These are phyloP conservation scores for Prunus mira DNA, from an alignment of 306 rosid species.

Conservation along the genomic window DNA sequence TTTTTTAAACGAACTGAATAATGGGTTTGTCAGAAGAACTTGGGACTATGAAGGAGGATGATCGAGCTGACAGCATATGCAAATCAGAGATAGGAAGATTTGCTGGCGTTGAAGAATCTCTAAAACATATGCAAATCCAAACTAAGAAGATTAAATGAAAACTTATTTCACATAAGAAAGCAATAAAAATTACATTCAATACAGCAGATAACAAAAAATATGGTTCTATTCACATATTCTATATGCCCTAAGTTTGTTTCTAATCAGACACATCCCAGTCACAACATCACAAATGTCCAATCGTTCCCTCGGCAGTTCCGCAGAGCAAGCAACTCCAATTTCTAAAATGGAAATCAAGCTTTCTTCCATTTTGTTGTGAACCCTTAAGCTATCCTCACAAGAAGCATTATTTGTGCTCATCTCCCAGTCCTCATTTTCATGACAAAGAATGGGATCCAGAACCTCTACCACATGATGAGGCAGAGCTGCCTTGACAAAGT, in stretches of 20 bases:
- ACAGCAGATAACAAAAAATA: background rate
- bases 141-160: too few relatives aligned
- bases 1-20: too few relatives aligned
- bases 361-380: background rate
- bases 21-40: too few relatives aligned
- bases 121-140: too few relatives aligned
- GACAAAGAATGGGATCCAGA: background rate
- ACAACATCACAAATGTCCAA: background rate
- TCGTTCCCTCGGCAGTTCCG: background rate
- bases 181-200: background rate
- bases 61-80: too few relatives aligned
- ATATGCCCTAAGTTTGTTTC: background rate
- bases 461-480: background rate
- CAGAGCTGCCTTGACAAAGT: background rate
- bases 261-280: background rate
- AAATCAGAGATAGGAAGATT: too few relatives aligned
- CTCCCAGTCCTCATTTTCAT: background rate
- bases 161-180: too few relatives aligned
- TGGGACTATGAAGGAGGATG: too few relatives aligned
- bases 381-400: background rate
- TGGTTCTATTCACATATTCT: background rate
- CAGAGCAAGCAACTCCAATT: constrained; percentile 8
- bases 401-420: background rate
- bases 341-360: background rate
- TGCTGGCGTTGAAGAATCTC: too few relatives aligned